Conservation (phyloP, 2,329 filamentous ascomycete species). For the Alternaria triticina region DNA sequence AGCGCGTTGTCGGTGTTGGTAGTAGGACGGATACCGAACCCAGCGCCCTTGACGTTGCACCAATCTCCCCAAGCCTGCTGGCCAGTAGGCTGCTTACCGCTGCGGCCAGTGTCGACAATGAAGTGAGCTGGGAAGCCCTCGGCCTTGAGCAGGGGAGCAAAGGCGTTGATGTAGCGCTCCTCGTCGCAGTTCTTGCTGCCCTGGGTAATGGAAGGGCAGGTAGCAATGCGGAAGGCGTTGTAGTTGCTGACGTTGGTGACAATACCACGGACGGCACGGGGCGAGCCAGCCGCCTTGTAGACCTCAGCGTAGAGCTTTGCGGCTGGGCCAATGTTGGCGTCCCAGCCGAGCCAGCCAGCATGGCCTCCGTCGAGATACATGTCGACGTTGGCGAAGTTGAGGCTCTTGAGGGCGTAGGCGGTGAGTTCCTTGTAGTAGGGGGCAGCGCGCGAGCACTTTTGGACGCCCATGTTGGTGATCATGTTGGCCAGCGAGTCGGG, state of each 20-base stretch:
- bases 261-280: constrained; percentile 58
- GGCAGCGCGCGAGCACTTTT: constrained; percentile 62
- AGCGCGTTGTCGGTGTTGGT: constrained; percentile 65
- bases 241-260: constrained; percentile 67
- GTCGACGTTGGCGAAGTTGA: constrained; percentile 67
- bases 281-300: constrained; percentile 56
- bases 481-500: constrained; percentile 61
- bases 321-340: constrained; percentile 62
- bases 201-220: constrained; percentile 54
- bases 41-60: constrained; percentile 70
- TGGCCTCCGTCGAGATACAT: constrained; percentile 71
- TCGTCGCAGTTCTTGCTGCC: constrained; percentile 61
- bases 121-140: constrained; percentile 62
- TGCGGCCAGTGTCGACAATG: constrained; percentile 62
- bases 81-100: constrained; percentile 65
- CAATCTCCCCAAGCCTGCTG: constrained; percentile 68
- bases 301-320: constrained; percentile 57
- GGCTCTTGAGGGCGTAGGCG: constrained; percentile 61
- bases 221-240: constrained; percentile 59
- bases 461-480: constrained; percentile 64
- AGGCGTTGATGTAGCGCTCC: constrained; percentile 58
- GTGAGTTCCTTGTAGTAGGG: constrained; percentile 62
- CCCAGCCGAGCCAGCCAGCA: constrained; percentile 69
- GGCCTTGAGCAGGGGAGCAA: constrained; percentile 56
- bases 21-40: constrained; percentile 69